Evolutionary conservation across 208 protist genomes (phyloP).

Genomic region (Leishmania lainsoni): DNA sequence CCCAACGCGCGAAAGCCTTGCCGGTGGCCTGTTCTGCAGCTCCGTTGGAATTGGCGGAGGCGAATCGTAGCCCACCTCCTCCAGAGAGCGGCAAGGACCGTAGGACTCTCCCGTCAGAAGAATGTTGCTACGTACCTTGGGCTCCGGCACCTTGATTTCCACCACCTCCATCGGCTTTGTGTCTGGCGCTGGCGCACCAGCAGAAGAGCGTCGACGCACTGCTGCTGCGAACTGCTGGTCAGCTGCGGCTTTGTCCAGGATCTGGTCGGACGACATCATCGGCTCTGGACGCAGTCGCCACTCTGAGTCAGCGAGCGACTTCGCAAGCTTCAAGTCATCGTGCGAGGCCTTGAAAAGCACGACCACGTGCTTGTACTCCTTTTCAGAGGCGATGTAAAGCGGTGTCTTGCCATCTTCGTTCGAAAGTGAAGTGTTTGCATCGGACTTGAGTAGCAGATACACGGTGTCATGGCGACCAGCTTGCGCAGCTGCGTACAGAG

Average conservation of each 20-base stretch:
- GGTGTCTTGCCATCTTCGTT: constrained; percentile 83
- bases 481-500: constrained; percentile 75
- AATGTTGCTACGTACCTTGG: constrained; percentile 53
- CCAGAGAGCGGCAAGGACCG: constrained; percentile 78
- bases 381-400: constrained; percentile 90
- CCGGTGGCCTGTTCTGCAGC: constrained; percentile 66
- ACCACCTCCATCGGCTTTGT: constrained; percentile 72
- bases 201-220: constrained; percentile 37
- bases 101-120: constrained; percentile 61
- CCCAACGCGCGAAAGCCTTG: constrained; percentile 56
- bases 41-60: constrained; percentile 71
- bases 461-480: constrained; percentile 67
- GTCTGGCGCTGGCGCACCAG: constrained; percentile 18
- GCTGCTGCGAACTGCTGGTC: constrained; percentile 49
- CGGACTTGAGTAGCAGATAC: constrained; percentile 59
- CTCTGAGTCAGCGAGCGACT: constrained; percentile 70
- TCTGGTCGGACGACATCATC: constrained; percentile 69
- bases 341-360: constrained; percentile 70
- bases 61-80: constrained; percentile 83
- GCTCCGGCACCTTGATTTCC: constrained; percentile 72
- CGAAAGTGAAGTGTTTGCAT: constrained; percentile 55
- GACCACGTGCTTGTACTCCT: constrained; percentile 79
- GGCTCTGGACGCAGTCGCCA: constrained; percentile 48
- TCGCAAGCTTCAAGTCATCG: constrained; percentile 61
- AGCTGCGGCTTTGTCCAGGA: constrained; percentile 49